Conservation (phyloP, 176 grass and related monocot species). For the Eleusine coracana region DNA sequence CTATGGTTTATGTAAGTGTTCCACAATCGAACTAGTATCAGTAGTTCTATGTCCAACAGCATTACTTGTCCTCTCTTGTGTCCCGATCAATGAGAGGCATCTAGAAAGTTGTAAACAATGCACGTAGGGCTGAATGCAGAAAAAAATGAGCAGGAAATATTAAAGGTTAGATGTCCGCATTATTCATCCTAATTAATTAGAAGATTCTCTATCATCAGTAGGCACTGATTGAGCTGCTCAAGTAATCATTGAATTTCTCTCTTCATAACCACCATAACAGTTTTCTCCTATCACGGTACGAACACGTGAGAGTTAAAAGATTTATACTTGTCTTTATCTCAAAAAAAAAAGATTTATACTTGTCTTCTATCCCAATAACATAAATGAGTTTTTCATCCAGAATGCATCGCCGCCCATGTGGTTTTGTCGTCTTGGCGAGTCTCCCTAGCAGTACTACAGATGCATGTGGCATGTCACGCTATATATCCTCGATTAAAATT, state of each 20-base stretch:
- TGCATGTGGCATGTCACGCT: neutral
- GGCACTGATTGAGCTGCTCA: neutral
- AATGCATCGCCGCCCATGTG: neutral
- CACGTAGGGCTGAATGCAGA: neutral
- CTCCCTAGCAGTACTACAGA: neutral
- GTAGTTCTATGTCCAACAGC: neutral
- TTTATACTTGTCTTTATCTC: no score
- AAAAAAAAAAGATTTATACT: no score
- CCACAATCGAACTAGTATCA: neutral
- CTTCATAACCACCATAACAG: neutral
- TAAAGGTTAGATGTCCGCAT: neutral
- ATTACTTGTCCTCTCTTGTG: neutral
- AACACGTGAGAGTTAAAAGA: neutral
- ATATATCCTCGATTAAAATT: neutral
- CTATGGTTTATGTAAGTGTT: neutral
- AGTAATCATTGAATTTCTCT: neutral
- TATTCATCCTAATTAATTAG: neutral
- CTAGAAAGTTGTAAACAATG: neutral
- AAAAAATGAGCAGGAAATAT: neutral
- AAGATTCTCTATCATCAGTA: neutral
- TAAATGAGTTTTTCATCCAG: neutral
- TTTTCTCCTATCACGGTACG: neutral
- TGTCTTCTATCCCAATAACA: neutral
- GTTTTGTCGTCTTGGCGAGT: no score
- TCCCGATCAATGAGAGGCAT: neutral